phyloP scores from a whole-genome alignment of 129 eudicot species.

The Centrapalus pauciflorus region DNA sequence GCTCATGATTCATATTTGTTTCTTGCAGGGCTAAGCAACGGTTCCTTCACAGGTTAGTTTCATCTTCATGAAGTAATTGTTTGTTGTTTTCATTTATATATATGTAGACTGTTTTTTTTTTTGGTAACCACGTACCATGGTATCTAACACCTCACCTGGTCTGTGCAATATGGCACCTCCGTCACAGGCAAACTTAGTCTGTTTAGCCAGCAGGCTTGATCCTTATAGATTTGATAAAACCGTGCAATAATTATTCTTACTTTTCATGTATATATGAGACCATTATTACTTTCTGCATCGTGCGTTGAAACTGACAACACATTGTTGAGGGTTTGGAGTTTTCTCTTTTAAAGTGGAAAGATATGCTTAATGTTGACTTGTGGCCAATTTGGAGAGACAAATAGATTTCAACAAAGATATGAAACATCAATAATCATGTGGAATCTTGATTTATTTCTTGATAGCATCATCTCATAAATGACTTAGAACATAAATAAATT shows the following conservation, averaged over 20 bases:
- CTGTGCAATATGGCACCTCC: no score
- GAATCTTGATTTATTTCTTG: not conserved
- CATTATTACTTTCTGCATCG: not conserved
- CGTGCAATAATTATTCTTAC: not conserved
- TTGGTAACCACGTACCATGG: no score
- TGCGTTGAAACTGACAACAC: not conserved
- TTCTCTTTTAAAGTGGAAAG: not conserved
- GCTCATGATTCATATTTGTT: constrained; percentile 18
- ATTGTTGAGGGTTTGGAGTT: not conserved
- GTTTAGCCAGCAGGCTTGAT: no score
- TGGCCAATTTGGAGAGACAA: not conserved
- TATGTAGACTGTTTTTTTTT: not conserved
- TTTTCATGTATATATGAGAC: constrained; percentile 2
- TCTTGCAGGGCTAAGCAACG: constrained; percentile 60
- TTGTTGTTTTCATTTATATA: not conserved
- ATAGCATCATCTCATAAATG: not conserved
- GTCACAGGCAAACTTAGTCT: no score
- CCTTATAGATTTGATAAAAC: no score
- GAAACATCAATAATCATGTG: not conserved
- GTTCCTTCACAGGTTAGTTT: constrained; percentile 65
- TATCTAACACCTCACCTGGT: no score
- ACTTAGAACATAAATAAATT: not conserved
- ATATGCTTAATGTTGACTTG: not conserved
- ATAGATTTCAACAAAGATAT: not conserved
- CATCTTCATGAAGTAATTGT: not conserved